Conservation (phyloP, 495 filamentous ascomycete genomes). For the Penicillium atrosanguineum region DNA sequence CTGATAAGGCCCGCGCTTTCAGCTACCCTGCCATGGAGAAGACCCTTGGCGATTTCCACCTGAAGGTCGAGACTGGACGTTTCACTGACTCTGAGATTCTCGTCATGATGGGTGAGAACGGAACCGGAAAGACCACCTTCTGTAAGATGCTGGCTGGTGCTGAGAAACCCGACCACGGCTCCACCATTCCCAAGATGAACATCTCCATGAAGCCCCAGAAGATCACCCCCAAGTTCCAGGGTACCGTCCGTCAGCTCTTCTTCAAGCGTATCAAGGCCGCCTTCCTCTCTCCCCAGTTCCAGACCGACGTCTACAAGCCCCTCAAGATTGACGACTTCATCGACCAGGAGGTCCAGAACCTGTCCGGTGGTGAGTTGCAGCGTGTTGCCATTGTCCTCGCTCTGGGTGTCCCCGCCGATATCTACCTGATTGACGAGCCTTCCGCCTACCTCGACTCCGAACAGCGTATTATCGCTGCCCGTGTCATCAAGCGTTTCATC, state of each 20-base stretch:
- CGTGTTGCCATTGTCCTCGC: constrained; percentile 97
- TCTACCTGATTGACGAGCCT: constrained; percentile 97
- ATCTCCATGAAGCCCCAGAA: constrained; percentile 99
- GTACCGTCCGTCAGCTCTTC: constrained; percentile 91
- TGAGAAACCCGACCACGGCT: constrained; percentile 76
- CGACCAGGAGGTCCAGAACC: constrained; percentile 97
- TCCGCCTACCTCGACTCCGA: constrained; percentile 96
- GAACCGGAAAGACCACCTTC: constrained; percentile 96
- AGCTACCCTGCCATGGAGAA: constrained; percentile 88
- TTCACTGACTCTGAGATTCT: constrained; percentile 99
- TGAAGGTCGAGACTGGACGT: constrained; percentile 73
- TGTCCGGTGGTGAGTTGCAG: constrained; percentile 98
- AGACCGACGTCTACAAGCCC: constrained; percentile 98
- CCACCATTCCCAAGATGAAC: constrained; percentile 84
- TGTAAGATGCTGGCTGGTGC: constrained; percentile 92
- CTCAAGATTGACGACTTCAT: constrained; percentile 98
- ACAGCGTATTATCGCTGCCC: constrained; percentile 94
- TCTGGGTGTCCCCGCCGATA: constrained; percentile 92
- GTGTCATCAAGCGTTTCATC: constrained; percentile 99
- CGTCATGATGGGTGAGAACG: constrained; percentile 99
- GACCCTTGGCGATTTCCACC: constrained; percentile 85
- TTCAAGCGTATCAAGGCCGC: constrained; percentile 97
- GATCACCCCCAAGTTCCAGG: constrained; percentile 95
- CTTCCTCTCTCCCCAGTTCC: constrained; percentile 95
- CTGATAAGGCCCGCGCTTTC: constrained; percentile 82